Conservation (phyloP, 352 stramenopile genomes). For the Globisporangium megalacanthum region DNA sequence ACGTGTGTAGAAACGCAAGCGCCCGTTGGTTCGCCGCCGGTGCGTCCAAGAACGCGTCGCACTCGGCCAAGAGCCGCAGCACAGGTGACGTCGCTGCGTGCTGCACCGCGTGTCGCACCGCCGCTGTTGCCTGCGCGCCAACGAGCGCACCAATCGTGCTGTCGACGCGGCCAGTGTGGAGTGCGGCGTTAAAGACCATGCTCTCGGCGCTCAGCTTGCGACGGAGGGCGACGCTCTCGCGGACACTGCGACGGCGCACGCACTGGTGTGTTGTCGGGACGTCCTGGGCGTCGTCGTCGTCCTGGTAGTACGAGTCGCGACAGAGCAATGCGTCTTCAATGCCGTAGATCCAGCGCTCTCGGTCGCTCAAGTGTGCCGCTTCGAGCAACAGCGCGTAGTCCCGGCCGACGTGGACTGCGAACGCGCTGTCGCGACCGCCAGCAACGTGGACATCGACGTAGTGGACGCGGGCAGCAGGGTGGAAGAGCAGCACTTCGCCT, state of each 20-base stretch:
- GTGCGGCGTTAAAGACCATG: slow-evolving; percentile 20
- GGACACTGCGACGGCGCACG: slow-evolving; percentile 30
- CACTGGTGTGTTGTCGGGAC: slow-evolving; percentile 5
- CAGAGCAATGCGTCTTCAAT: slow-evolving; percentile 72
- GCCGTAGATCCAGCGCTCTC: slow-evolving; percentile 78
- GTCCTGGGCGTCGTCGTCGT: slow-evolving; percentile 1
- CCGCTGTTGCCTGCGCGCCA: slow-evolving; percentile 16
- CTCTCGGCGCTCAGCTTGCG: slow-evolving; percentile 52
- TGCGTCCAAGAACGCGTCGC: slow-evolving; percentile 42
- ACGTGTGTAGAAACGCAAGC: slow-evolving; percentile 34
- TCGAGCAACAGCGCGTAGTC: slow-evolving; percentile 64
- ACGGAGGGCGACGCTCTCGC: slow-evolving; percentile 48
- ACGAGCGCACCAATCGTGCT: slow-evolving; percentile 30
- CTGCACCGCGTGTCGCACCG: slow-evolving; percentile 17
- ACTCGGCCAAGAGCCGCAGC: slow-evolving; percentile 32
- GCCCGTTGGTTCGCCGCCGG: slow-evolving; percentile 37
- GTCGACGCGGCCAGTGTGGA: slow-evolving; percentile 11
- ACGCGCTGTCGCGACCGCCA: slow-evolving; percentile 44
- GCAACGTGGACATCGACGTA: slow-evolving; percentile 64
- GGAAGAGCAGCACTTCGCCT: slow-evolving; percentile 74
- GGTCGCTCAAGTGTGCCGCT: slow-evolving; percentile 44
- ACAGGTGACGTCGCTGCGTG: slow-evolving; percentile 13
- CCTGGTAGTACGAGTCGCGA: slow-evolving; percentile 59
- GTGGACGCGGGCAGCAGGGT: slow-evolving; percentile 56
- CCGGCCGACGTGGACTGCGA: slow-evolving; percentile 52